phyloP scores from a whole-genome alignment of 768 basidiomycete genomes.

The Gymnopilus junonius region DNA sequence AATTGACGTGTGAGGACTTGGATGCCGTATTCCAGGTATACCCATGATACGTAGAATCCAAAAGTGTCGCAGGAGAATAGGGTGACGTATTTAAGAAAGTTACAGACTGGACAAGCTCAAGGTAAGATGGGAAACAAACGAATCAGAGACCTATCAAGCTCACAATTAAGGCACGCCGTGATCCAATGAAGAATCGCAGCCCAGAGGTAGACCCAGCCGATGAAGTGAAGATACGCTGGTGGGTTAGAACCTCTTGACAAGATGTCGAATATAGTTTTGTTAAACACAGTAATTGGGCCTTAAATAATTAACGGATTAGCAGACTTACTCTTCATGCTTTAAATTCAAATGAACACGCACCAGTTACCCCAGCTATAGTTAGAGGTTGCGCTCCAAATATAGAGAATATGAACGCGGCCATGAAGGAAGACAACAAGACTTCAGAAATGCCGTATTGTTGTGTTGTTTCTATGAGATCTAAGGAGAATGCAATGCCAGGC shows the following conservation, averaged over 20 bases:
- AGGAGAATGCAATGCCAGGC: conserved; percentile 89
- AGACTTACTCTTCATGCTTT: not conserved
- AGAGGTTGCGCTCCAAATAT: conserved; percentile 90
- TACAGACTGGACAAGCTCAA: conserved; percentile 57
- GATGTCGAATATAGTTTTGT: conserved; percentile 87
- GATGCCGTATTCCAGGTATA: conserved; percentile 88
- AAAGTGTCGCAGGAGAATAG: conserved; percentile 92
- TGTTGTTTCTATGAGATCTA: conserved; percentile 92
- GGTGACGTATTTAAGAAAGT: conserved; percentile 86
- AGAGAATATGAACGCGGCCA: conserved; percentile 89
- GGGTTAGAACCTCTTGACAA: conserved; percentile 57
- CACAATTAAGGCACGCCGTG: conserved; percentile 79
- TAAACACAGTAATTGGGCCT: conserved; percentile 93
- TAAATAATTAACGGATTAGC: conserved; percentile 1
- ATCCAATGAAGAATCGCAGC: conserved; percentile 86
- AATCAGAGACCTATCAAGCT: conserved; percentile 19
- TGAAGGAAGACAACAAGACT: conserved; percentile 81
- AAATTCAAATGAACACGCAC: conserved; percentile 33
- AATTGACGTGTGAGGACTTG: conserved; percentile 84
- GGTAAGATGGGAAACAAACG: not conserved
- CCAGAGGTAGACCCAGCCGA: conserved; percentile 95
- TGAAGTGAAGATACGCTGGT: conserved; percentile 82
- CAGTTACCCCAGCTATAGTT: conserved; percentile 91
- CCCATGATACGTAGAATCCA: conserved; percentile 92
- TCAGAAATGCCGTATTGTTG: conserved; percentile 89